Conservation (phyloP, 257 asterid species). For the Striga asiatica region DNA sequence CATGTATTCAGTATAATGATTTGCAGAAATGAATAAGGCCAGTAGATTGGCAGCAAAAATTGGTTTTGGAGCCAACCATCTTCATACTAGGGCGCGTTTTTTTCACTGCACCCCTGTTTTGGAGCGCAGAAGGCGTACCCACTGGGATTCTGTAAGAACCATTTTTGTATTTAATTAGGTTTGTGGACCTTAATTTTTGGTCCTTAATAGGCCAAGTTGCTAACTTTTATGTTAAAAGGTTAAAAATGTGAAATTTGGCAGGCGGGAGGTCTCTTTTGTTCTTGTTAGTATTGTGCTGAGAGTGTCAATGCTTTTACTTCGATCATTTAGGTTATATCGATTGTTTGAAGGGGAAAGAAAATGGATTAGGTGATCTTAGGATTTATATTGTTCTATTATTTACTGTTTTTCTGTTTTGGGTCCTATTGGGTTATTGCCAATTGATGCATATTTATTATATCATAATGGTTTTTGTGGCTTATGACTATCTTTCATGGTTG, state of each 20-base stretch:
- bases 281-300: not conserved
- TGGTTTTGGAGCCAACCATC: slow-evolving; percentile 36
- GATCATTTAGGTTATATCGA: not conserved
- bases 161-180: not conserved
- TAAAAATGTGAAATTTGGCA: too few species aligned
- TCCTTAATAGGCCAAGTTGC: too few species aligned
- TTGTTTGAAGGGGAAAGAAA: not conserved
- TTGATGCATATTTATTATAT: not conserved
- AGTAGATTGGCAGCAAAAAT: slow-evolving; percentile 34
- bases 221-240: too few species aligned
- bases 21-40: slow-evolving; percentile 41
- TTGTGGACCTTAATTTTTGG: not conserved
- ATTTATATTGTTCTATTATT: not conserved
- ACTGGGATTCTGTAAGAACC: slow-evolving; percentile 54
- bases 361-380: not conserved
- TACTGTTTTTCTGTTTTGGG: not conserved
- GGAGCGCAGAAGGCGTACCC: slow-evolving; percentile 56
- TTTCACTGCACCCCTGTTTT: slow-evolving; percentile 60
- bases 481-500: too few species aligned
- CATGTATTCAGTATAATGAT: slow-evolving; percentile 28
- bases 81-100: slow-evolving; percentile 31
- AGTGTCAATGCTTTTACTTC: not conserved
- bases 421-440: not conserved
- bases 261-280: too few species aligned
- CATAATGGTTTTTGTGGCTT: not conserved